These are phyloP conservation scores for Chamaecyparis obtusa DNA, from an alignment of 75 land plant genomes.

Conservation along the genomic window DNA sequence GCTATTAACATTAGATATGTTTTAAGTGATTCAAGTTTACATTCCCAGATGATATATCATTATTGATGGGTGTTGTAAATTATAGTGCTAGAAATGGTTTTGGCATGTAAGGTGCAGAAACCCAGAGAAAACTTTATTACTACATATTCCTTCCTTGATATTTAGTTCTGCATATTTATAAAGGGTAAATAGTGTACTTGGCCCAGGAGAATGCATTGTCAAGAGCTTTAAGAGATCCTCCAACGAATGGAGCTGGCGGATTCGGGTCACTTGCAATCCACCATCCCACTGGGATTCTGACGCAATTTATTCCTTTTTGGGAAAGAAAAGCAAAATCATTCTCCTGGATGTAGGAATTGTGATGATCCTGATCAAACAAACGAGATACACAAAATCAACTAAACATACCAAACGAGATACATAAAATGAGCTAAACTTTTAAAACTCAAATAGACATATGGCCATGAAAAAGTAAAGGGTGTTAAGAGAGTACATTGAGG, in stretches of 20 bases:
- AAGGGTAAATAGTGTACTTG: constrained; percentile 5
- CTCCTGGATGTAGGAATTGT: constrained; percentile 23
- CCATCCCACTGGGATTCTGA: constrained; percentile 40
- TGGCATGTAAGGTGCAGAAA: too few species aligned
- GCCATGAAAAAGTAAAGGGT: neutral
- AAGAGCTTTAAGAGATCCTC: constrained; percentile 23
- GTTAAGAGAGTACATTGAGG: constrained; percentile 16
- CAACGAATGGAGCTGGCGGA: constrained; percentile 28
- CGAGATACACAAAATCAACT: neutral
- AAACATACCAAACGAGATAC: too few species aligned
- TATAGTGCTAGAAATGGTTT: too few species aligned
- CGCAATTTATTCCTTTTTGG: constrained; percentile 22
- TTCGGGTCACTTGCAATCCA: constrained; percentile 34
- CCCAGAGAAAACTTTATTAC: too few species aligned
- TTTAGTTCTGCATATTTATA: too few species aligned
- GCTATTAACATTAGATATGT: too few species aligned
- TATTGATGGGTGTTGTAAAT: too few species aligned
- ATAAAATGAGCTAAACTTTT: too few species aligned
- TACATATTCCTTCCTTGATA: too few species aligned
- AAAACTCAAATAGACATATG: too few species aligned
- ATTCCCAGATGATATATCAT: too few species aligned
- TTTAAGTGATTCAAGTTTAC: too few species aligned
- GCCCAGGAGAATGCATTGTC: constrained; percentile 35
- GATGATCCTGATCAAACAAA: constrained; percentile 21
- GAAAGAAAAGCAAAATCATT: constrained; percentile 24